phyloP scores from a whole-genome alignment of 257 asterid genomes.

The Osmanthus fragrans region DNA sequence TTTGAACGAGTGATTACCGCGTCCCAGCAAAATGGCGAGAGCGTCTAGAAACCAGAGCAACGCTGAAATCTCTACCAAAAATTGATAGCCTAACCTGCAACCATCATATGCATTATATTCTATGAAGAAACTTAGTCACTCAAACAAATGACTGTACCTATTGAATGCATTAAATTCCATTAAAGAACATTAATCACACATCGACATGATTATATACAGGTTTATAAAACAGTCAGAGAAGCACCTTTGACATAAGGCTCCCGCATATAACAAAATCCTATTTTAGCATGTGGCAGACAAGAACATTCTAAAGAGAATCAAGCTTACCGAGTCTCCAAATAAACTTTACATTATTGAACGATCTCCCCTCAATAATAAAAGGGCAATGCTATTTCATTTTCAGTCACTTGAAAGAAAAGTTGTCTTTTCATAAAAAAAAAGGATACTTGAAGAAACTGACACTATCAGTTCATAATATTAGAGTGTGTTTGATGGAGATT shows the following conservation, averaged over 20 bases:
- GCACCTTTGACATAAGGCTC: background rate
- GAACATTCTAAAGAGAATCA: background rate
- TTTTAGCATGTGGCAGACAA: background rate
- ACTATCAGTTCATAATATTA: background rate
- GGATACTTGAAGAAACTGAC: background rate
- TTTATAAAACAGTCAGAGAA: constrained; percentile 8
- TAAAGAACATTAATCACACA: constrained; percentile 11
- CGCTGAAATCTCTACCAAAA: constrained; percentile 94
- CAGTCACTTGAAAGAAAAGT: background rate
- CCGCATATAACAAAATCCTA: background rate
- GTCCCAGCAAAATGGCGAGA: constrained; percentile 99
- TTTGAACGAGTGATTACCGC: constrained; percentile 55
- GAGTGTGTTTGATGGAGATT: no score
- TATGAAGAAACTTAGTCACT: constrained; percentile 5
- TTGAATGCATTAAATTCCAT: constrained; percentile 14
- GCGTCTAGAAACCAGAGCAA: constrained; percentile 85
- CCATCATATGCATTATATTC: constrained; percentile 21
- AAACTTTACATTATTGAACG: no score
- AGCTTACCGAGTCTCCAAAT: background rate
- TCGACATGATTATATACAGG: constrained; percentile 3
- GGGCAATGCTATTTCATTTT: background rate
- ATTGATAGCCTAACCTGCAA: constrained; percentile 80
- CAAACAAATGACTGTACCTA: constrained; percentile 33
- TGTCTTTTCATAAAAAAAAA: background rate
- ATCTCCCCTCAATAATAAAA: background rate